These are phyloP conservation scores for Hypericum androsaemum DNA, from an alignment of 345 rosid species.

Conservation along the genomic window DNA sequence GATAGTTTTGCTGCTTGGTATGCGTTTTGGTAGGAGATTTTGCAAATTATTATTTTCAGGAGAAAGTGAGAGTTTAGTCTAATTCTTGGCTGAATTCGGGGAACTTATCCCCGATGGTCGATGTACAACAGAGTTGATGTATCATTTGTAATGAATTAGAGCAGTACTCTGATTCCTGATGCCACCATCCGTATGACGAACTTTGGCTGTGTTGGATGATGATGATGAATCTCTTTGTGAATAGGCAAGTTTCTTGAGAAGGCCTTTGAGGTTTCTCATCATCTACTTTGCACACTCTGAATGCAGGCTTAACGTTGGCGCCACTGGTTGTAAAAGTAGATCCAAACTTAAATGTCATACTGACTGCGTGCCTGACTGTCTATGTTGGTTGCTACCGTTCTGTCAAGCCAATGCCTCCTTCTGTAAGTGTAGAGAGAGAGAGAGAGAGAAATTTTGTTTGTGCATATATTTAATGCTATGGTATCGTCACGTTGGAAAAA, in stretches of 20 bases:
- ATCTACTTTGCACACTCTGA: background rate
- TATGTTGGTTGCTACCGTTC: conserved; percentile 97
- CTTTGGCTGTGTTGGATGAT: too few species aligned
- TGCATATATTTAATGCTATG: background rate
- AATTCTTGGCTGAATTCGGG: too few species aligned
- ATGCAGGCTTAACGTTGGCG: conserved; percentile 79
- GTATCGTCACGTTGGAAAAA: background rate
- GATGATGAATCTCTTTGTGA: background rate
- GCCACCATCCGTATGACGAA: too few species aligned
- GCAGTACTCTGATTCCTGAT: too few species aligned
- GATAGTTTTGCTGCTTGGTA: too few species aligned
- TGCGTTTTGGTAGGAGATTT: too few species aligned
- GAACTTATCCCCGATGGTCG: too few species aligned
- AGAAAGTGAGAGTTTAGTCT: too few species aligned
- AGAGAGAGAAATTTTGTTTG: background rate
- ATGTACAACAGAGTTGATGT: too few species aligned
- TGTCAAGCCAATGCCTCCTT: conserved; percentile 88
- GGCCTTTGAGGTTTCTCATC: background rate
- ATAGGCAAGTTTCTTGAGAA: background rate
- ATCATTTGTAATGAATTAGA: too few species aligned
- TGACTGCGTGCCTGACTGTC: conserved; percentile 87
- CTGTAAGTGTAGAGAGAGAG: conserved; percentile 32
- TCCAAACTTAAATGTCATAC: conserved; percentile 80
- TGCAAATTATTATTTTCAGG: too few species aligned
- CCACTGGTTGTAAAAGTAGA: conserved; percentile 84